These are phyloP conservation scores for Lanmaoa pseudosensibilis DNA, from an alignment of 768 basidiomycete species.

Conservation along the genomic window DNA sequence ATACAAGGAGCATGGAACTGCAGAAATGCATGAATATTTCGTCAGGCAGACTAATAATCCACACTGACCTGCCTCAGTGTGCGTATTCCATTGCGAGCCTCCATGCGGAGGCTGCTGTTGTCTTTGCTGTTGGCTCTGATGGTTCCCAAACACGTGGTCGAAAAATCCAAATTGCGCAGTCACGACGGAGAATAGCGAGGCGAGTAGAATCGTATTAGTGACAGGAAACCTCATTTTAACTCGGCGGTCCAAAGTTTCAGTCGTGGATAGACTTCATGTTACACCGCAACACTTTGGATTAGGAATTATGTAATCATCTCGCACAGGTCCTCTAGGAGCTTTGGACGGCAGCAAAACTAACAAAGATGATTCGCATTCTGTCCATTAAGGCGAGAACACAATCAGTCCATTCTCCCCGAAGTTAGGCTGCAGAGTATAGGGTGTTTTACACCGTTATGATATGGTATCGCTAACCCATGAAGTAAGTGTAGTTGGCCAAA, in stretches of 20 bases:
- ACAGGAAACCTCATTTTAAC: conserved; percentile 16
- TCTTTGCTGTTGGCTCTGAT: conserved; percentile 48
- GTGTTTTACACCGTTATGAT: no score
- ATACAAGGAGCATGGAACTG: conserved; percentile 76
- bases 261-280: not conserved
- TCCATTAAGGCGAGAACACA: no score
- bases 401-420: no score
- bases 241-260: not conserved
- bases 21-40: not conserved
- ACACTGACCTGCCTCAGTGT: conserved; percentile 61
- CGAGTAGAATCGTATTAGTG: conserved; percentile 13
- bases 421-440: no score
- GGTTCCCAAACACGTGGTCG: conserved; percentile 67
- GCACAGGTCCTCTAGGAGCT: no score
- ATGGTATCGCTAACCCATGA: no score
- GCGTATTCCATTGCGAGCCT: conserved; percentile 63
- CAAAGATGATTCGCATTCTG: no score
- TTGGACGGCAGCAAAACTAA: no score
- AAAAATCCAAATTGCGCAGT: conserved; percentile 79
- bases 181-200: conserved; percentile 34
- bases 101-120: conserved; percentile 48
- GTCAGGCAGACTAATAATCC: not conserved
- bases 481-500: no score
- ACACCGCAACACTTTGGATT: not conserved
- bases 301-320: conserved; percentile 4